Conservation (phyloP, 129 eudicot genomes). For the Centrapalus pauciflorus region DNA sequence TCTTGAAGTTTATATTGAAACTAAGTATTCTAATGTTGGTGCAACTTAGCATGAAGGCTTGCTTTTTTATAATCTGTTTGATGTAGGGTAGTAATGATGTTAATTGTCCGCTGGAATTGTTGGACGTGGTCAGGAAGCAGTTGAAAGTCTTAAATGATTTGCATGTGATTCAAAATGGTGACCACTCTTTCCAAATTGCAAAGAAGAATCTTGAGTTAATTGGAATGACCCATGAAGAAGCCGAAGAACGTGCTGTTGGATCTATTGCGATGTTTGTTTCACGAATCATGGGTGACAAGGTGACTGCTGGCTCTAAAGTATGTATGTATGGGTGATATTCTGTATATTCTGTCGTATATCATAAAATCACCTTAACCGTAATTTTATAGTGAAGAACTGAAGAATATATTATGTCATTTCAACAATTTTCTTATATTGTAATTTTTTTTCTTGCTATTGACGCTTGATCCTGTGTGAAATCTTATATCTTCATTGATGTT, state of each 20-base stretch:
- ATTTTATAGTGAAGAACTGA: not conserved
- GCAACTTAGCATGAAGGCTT: not conserved
- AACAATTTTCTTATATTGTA: not conserved
- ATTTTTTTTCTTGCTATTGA: not conserved
- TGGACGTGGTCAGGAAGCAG: slow-evolving; percentile 55
- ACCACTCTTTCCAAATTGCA: slow-evolving; percentile 81
- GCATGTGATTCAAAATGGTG: slow-evolving; percentile 81
- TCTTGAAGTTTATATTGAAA: not conserved
- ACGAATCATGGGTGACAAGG: slow-evolving; percentile 17
- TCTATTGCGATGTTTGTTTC: slow-evolving; percentile 64
- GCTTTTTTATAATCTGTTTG: slow-evolving; percentile 3
- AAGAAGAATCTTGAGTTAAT: slow-evolving; percentile 59
- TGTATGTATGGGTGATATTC: slow-evolving; percentile 12
- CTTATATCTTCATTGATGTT: not conserved
- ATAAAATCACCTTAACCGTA: not conserved
- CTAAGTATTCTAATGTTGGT: not conserved
- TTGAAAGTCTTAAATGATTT: slow-evolving; percentile 38
- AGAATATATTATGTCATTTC: not conserved
- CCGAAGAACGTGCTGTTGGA: slow-evolving; percentile 53
- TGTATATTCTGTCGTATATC: slow-evolving; percentile 1
- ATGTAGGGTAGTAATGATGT: slow-evolving; percentile 75
- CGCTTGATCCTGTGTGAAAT: not conserved
- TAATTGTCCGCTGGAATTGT: slow-evolving; percentile 57
- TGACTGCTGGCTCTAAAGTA: slow-evolving; percentile 2
- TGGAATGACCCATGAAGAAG: slow-evolving; percentile 57